Base-by-base conservation (phyloP, 805 yeast species). In the Nakazawaea ambrosiae region DNA sequence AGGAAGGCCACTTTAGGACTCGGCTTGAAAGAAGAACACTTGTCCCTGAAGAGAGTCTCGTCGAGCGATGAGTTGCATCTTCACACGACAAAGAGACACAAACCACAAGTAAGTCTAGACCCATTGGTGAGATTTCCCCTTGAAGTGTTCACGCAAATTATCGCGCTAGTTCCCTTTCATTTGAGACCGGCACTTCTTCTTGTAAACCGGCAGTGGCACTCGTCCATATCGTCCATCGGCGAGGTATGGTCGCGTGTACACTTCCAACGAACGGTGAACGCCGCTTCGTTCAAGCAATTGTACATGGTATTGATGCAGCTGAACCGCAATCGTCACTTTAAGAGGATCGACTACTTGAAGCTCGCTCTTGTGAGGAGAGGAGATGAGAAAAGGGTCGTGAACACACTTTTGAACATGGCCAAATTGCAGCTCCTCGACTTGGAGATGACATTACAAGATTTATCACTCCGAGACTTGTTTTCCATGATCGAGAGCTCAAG, bases 111-210 rank as follows among this genome's bases (percentile, higher is more conserved):
- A 6, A 6, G 6, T 25, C 27, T 20, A 9, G 60, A 57, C 36
- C 55, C 57, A 2, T 14, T 53, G 3, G 15, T 27, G 5, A 20
- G 27, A 4, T 41, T 57, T 6, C 62, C 62, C 2, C 35, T 42
- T n/a, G 61, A 57, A 32, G 9, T 56, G 4, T 23, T 45, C n/a
- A 27, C 29, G 2, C 7, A 17, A 1, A 38, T 56, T 3, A 26
- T 53, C 11, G 20, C 20, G 1, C 16, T 33, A 3, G 29, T 55
- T 9, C 33, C 39, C 18, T 31, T 39, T 20, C n/a, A 26, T n/a
- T 8, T 19, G 3, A 11, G 32, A 18, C 31, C 31, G 12, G 22
- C 12, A 11, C 20, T 34, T 14, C 14, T 34, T 18, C 3, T 26
- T 15, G 41, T 39, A 5, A 20, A n/a, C 8, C n/a, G 30, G 19